Evolutionary conservation across 345 rosid species (phyloP).

Genomic region (Eucalyptus sideroxylon): DNA sequence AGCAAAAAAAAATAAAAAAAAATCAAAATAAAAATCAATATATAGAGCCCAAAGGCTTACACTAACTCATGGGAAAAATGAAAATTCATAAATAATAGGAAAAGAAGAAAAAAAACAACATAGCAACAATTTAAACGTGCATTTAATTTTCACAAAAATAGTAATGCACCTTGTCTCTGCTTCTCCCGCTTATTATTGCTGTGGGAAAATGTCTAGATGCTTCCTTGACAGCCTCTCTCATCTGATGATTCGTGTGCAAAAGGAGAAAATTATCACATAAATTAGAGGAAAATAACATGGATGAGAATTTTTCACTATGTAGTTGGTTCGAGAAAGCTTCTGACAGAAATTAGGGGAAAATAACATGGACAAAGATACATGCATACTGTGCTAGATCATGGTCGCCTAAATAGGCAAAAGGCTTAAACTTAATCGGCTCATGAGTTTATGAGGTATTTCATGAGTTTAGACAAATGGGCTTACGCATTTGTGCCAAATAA

Average conservation of each 20-base stretch:
- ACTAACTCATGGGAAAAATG: neutral
- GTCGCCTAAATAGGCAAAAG: neutral
- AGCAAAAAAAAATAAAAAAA: too few relatives aligned
- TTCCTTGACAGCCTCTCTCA: slow-evolving; percentile 70
- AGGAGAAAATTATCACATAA: neutral
- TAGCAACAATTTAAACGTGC: neutral
- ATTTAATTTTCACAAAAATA: neutral
- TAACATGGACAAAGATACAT: neutral
- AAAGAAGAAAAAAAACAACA: neutral
- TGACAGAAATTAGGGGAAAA: too few relatives aligned
- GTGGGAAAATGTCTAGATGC: slow-evolving; percentile 68
- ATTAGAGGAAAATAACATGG: neutral
- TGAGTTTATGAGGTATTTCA: neutral
- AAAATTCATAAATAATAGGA: neutral
- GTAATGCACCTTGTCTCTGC: slow-evolving; percentile 78
- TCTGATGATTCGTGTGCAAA: slow-evolving; percentile 18
- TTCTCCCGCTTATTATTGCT: slow-evolving; percentile 89
- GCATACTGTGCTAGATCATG: neutral
- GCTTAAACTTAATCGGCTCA: neutral
- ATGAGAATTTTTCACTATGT: too few relatives aligned
- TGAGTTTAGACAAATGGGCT: neutral
- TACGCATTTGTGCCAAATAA: neutral
- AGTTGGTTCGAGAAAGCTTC: too few relatives aligned
- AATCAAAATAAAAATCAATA: neutral
- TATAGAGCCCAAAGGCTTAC: neutral